phyloP scores from a whole-genome alignment of 106 monocot species.

The Agapanthus africanus region DNA sequence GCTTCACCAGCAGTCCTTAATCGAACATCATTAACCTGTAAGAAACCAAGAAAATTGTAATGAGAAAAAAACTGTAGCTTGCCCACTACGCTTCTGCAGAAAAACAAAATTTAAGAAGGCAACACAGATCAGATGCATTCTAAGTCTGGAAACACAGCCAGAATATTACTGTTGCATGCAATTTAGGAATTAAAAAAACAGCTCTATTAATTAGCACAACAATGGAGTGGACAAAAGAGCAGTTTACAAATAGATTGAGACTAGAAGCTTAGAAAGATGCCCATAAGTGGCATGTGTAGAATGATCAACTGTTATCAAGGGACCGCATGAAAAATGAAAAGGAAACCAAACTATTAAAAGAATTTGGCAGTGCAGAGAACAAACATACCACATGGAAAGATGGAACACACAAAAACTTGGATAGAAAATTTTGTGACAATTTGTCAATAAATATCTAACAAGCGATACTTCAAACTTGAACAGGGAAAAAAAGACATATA shows the following conservation, averaged over 20 bases:
- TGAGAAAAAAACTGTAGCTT: background rate
- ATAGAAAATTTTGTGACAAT: too few relatives aligned
- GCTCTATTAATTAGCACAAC: too few relatives aligned
- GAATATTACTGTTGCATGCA: background rate
- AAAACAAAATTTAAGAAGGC: background rate
- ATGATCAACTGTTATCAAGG: background rate
- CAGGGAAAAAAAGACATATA: too few relatives aligned
- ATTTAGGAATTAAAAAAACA: too few relatives aligned
- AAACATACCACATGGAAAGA: too few relatives aligned
- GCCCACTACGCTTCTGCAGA: background rate
- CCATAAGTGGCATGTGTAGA: too few relatives aligned
- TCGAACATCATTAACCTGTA: conserved; percentile 84
- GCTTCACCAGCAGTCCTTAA: conserved; percentile 93
- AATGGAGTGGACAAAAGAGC: background rate
- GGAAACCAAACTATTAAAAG: too few relatives aligned
- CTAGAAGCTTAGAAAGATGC: too few relatives aligned
- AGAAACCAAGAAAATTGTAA: background rate
- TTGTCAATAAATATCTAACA: background rate
- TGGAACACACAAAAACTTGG: too few relatives aligned
- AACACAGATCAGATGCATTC: background rate
- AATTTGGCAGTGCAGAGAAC: background rate
- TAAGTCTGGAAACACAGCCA: background rate
- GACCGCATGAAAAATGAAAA: background rate
- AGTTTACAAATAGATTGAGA: background rate
- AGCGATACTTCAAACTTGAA: background rate